phyloP scores from a whole-genome alignment of 805 yeast genomes.

The Wickerhamiella dianesei region DNA sequence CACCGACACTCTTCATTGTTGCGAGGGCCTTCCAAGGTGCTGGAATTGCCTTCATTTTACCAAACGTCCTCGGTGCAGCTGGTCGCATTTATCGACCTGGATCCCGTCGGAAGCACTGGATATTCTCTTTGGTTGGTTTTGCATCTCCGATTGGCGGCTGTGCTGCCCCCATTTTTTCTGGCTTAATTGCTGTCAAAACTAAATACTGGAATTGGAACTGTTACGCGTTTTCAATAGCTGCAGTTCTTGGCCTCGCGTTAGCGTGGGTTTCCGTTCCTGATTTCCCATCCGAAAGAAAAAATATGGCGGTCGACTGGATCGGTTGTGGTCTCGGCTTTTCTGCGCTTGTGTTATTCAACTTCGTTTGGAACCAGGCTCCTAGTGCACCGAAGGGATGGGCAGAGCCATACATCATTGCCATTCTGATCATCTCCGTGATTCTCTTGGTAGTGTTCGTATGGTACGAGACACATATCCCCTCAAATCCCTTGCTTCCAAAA shows the following conservation, averaged over 20 bases:
- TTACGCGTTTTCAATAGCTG: constrained; percentile 32
- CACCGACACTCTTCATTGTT: constrained; percentile 20
- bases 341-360: constrained; percentile 51
- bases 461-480: constrained; percentile 35
- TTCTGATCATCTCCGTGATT: constrained; percentile 49
- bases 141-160: constrained; percentile 52
- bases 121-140: constrained; percentile 45
- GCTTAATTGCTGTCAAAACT: constrained; percentile 15
- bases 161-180: constrained; percentile 37
- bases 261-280: constrained; percentile 14
- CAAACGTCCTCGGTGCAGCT: constrained; percentile 46
- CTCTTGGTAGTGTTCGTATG: constrained; percentile 27
- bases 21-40: constrained; percentile 54
- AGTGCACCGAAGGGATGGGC: constrained; percentile 46
- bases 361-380: constrained; percentile 67
- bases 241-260: constrained; percentile 5
- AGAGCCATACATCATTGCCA: constrained; percentile 37
- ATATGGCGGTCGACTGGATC: constrained; percentile 35
- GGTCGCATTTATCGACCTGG: constrained; percentile 25
- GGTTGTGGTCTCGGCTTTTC: constrained; percentile 46
- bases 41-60: constrained; percentile 46
- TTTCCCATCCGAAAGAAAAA: constrained; percentile 9
- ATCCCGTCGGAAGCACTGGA: constrained; percentile 34
- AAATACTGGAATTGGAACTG: constrained; percentile 25
- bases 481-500: constrained; percentile 45